Conservation (phyloP, 1,284 basidiomycete genomes). For the Ceratobasidium sp. region DNA sequence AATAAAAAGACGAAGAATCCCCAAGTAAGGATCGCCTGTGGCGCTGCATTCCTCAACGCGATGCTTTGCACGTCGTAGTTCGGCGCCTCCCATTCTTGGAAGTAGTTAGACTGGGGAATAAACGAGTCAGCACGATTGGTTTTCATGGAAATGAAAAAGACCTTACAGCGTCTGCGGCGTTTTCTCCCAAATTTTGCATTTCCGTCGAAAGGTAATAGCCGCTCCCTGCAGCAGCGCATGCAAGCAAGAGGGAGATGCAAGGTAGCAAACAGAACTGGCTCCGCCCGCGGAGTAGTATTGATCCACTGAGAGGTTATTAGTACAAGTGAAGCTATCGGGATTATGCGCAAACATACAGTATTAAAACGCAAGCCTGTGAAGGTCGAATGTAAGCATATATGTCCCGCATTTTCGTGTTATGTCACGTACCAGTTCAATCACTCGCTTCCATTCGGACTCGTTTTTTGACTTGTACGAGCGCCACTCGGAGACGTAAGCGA, state of each 20-base stretch:
- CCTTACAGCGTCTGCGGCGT: conserved; percentile 25
- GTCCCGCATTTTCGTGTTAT: too few relatives aligned
- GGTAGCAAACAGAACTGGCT: neutral
- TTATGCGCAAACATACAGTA: conserved; percentile 1
- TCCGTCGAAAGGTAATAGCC: conserved; percentile 12
- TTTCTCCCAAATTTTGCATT: conserved; percentile 4
- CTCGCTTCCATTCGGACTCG: conserved; percentile 30
- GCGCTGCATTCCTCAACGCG: conserved; percentile 7
- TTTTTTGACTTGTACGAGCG: conserved; percentile 22
- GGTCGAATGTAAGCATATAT: too few relatives aligned
- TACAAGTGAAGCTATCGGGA: neutral
- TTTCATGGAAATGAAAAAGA: neutral
- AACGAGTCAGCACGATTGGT: neutral
- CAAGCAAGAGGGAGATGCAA: neutral
- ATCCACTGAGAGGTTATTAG: neutral
- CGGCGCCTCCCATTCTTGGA: conserved; percentile 12
- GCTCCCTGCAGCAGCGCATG: neutral
- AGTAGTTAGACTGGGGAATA: neutral
- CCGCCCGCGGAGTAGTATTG: neutral
- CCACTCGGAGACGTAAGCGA: conserved; percentile 37
- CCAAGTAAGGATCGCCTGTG: conserved; percentile 13
- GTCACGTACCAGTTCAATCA: conserved; percentile 9
- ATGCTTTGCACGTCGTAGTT: neutral
- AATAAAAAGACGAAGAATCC: neutral
- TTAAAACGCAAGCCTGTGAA: conserved; percentile 19